phyloP scores from a whole-genome alignment of 2,329 filamentous ascomycete genomes.

The Periglandula ipomoeae region DNA sequence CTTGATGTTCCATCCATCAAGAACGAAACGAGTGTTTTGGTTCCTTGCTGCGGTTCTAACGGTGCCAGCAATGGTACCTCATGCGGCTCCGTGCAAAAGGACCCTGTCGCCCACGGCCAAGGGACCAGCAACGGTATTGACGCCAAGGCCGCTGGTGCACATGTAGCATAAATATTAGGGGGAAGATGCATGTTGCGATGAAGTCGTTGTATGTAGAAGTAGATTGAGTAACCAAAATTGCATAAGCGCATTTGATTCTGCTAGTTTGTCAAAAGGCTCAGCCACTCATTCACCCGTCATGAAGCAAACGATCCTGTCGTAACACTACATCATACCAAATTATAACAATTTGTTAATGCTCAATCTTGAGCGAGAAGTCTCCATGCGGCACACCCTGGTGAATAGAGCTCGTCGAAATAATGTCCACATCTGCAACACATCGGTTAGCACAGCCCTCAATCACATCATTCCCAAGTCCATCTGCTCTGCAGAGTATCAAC shows the following conservation, averaged over 20 bases:
- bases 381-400: slow-evolving; percentile 92
- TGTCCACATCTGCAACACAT: slow-evolving; percentile 64
- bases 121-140: slow-evolving; percentile 12
- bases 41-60: slow-evolving; percentile 22
- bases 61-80: slow-evolving; percentile 4
- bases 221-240: not conserved
- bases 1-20: slow-evolving; percentile 31
- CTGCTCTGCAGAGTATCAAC: slow-evolving; percentile 17
- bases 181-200: not conserved
- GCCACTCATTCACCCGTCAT: no score
- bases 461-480: not conserved
- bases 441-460: not conserved
- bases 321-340: no score
- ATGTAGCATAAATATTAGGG: slow-evolving; percentile 6
- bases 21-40: slow-evolving; percentile 32
- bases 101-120: slow-evolving; percentile 24
- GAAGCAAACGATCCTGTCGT: no score
- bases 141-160: slow-evolving; percentile 13
- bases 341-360: no score
- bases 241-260: not conserved
- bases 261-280: no score
- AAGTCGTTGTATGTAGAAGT: not conserved
- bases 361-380: slow-evolving; percentile 92
- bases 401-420: slow-evolving; percentile 92
- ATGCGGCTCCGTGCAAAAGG: slow-evolving; percentile 18